Base-by-base conservation (phyloP, 2,329 filamentous ascomycete species). In the Scolecobasidium constrictum region DNA sequence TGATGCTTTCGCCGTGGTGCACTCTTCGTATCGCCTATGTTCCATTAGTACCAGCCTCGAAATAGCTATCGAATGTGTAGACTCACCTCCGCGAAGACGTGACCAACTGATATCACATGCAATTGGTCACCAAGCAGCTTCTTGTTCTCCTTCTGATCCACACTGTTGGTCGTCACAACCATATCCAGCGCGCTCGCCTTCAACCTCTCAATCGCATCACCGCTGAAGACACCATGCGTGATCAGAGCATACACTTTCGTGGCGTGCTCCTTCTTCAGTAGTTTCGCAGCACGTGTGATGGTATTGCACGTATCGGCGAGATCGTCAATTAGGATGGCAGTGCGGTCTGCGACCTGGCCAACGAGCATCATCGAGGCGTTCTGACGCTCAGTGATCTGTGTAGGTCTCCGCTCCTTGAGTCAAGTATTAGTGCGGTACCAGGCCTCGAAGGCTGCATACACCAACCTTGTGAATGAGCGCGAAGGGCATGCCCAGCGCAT, bases 1-100 rank as follows among this genome's bases (percentile, higher is more conserved):
- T 94, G 65, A 98, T 94, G 56, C 86, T 94, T 68, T 98, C 92
- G 55, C 92, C 92, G 62, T 96, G 88, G 65, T 98, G 92, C 46
- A 96, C 90, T 49, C 92, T 79, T 49, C 92, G 83, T 53, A 96
- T 95, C 40, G 92, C 78, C 77, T 79, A 45, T 15, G 48, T 42
- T 7, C 47, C 49, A 46, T 55, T 53, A 47, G 54, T 49, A 44
- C 47, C 15, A 7, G 17, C 7, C 13, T 4, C 9, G 1, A 43
- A 17, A 16, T 3, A 16, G 5, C 7, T 11, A 5, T 3, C 19
- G 6, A 19, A 17, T 13, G 33, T 40, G 40, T 2, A 16, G 35
- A 58, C 63, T 53, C 60, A 78, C 86, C 73, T 96, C 90, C 46
- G 86, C 88, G 60, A 96, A 95, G 46, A 95, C 81, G 52, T 75